A percentile compares a stretch with the other conserved stretches of the same genome.
phyloP scores from a whole-genome alignment of 345 rosid genomes.

The Hibiscus tridactylites region DNA sequence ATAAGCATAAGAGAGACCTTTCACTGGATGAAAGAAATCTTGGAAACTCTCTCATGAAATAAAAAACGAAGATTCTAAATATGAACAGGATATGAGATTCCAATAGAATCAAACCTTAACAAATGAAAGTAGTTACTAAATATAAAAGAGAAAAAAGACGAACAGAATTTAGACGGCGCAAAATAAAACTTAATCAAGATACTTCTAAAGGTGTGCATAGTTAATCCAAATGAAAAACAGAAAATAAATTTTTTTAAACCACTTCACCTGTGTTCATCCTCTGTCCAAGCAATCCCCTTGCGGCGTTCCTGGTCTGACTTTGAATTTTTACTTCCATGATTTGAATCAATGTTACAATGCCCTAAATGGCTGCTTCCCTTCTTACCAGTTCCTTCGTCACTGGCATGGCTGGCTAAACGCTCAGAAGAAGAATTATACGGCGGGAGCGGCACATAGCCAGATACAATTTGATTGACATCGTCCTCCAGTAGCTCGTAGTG shows the following conservation, averaged over 20 bases:
- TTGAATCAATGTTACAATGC: conserved; percentile 44
- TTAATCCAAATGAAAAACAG: conserved; percentile 5
- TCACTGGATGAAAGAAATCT: background rate
- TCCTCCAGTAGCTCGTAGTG: conserved; percentile 81
- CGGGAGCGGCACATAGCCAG: conserved; percentile 86
- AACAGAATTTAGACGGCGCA: background rate
- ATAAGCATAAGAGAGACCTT: background rate
- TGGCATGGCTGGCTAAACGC: conserved; percentile 48
- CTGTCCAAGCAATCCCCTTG: conserved; percentile 98
- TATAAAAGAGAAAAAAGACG: background rate
- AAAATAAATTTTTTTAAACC: conserved; percentile 11
- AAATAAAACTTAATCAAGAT: background rate
- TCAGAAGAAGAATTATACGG: conserved; percentile 54
- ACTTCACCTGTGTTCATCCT: conserved; percentile 82
- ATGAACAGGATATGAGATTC: background rate
- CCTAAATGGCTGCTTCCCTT: conserved; percentile 51
- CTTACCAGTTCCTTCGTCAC: conserved; percentile 68
- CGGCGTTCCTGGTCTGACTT: conserved; percentile 92
- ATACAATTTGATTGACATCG: conserved; percentile 69
- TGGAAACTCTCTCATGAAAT: background rate
- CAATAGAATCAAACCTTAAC: background rate
- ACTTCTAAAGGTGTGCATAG: background rate
- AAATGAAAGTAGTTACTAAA: background rate
- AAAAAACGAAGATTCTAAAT: conserved; percentile 10
- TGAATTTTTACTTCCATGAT: conserved; percentile 67